phyloP scores from a whole-genome alignment of 1,139 yeast genomes.

The Suhomyces guaymorum region DNA sequence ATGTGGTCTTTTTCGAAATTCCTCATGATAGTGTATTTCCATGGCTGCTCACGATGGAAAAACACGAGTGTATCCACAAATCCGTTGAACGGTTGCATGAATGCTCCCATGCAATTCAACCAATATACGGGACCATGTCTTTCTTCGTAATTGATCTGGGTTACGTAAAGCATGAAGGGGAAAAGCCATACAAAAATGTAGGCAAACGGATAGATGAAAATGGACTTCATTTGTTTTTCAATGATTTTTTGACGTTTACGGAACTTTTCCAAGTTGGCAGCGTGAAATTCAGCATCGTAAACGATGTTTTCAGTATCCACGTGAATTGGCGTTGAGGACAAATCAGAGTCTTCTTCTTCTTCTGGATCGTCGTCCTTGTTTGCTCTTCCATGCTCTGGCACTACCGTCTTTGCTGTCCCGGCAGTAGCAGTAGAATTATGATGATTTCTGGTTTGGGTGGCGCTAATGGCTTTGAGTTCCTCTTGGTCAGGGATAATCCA shows the following conservation, averaged over 20 bases:
- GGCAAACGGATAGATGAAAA: constrained; percentile 82
- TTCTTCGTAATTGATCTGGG: constrained; percentile 55
- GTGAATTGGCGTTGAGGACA: constrained; percentile 15
- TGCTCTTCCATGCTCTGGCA: constrained; percentile 1
- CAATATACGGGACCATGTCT: constrained; percentile 57
- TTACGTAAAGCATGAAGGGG: constrained; percentile 71
- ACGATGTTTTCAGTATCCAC: constrained; percentile 20
- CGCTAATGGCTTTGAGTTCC: background rate
- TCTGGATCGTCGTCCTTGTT: constrained; percentile 12
- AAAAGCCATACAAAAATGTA: constrained; percentile 79
- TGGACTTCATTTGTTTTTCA: constrained; percentile 74
- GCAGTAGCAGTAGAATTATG: constrained; percentile 5
- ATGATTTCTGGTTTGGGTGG: constrained; percentile 1
- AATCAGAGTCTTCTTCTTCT: constrained; percentile 9
- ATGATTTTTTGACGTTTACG: constrained; percentile 63
- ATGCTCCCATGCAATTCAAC: constrained; percentile 67
- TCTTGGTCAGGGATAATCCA: constrained; percentile 30
- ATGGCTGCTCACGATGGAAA: constrained; percentile 75
- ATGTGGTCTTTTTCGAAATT: constrained; percentile 41
- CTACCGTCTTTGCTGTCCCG: constrained; percentile 1
- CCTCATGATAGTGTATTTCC: constrained; percentile 53
- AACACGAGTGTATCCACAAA: constrained; percentile 76
- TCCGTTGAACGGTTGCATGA: constrained; percentile 80
- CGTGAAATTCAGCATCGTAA: constrained; percentile 48
- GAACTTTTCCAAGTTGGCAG: constrained; percentile 60